phyloP scores from a whole-genome alignment of 768 basidiomycete species.

The Mycena belliarum region DNA sequence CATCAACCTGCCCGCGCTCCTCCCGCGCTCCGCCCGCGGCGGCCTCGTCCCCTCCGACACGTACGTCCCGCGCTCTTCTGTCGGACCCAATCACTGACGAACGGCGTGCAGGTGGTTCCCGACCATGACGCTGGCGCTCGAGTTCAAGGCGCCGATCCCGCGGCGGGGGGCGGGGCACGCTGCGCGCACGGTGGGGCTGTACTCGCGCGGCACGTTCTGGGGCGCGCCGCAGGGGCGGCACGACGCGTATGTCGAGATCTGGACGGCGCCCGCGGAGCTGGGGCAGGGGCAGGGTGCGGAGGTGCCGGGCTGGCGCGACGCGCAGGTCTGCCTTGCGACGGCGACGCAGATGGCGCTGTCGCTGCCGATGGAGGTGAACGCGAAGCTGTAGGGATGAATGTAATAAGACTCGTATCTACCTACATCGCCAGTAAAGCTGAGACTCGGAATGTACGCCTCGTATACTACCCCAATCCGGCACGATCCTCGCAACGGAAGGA shows the following conservation, averaged over 20 bases:
- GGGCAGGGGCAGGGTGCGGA: slow-evolving; percentile 45
- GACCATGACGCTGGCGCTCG: slow-evolving; percentile 59
- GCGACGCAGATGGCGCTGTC: slow-evolving; percentile 62
- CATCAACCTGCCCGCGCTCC: slow-evolving; percentile 43
- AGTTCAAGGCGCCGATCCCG: slow-evolving; percentile 65
- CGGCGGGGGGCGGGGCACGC: slow-evolving; percentile 40
- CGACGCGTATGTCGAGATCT: slow-evolving; percentile 60
- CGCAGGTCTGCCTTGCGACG: slow-evolving; percentile 63
- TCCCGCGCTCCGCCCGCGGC: slow-evolving; percentile 48
- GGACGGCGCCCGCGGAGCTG: slow-evolving; percentile 64
- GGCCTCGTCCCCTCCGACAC: slow-evolving; percentile 29
- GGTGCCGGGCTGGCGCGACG: slow-evolving; percentile 54
- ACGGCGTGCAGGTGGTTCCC: too few relatives aligned
- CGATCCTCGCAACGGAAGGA: slow-evolving; percentile 16
- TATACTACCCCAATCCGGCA: slow-evolving; percentile 18
- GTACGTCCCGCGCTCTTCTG: background rate
- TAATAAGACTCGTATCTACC: too few relatives aligned
- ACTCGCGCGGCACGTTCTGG: slow-evolving; percentile 52
- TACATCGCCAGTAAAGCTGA: too few relatives aligned
- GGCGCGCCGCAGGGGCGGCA: slow-evolving; percentile 58
- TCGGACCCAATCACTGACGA: too few relatives aligned
- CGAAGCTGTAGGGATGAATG: background rate
- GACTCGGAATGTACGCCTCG: slow-evolving; percentile 17
- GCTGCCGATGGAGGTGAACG: slow-evolving; percentile 44
- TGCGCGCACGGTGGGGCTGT: slow-evolving; percentile 57